Conservation (phyloP, 2,329 filamentous ascomycete genomes). For the Dothistroma septosporum region DNA sequence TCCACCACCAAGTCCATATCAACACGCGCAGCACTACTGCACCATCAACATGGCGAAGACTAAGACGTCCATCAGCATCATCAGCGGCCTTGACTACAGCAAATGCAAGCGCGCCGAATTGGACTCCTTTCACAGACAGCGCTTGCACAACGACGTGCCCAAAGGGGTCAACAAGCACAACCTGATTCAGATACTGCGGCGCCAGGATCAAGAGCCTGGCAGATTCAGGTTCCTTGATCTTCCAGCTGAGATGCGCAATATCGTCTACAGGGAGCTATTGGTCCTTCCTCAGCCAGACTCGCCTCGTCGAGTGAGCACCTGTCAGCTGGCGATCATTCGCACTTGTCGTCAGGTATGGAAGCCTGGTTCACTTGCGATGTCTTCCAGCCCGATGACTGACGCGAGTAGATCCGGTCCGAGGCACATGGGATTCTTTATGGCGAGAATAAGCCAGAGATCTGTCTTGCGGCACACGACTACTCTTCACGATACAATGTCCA, state of each 20-base stretch:
- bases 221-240: slow-evolving; percentile 2
- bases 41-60: background rate
- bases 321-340: background rate
- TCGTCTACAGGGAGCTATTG: background rate
- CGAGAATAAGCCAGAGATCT: background rate
- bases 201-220: background rate
- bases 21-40: background rate
- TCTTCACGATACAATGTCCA: background rate
- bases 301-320: background rate
- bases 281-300: background rate
- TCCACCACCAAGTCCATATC: background rate
- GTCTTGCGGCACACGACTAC: background rate
- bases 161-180: background rate
- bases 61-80: background rate
- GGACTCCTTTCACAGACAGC: background rate
- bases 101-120: background rate
- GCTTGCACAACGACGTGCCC: background rate
- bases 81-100: background rate
- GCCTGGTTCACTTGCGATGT: background rate
- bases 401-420: background rate
- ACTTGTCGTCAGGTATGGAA: background rate
- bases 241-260: slow-evolving; percentile 2
- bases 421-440: background rate
- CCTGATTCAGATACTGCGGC: background rate
- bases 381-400: background rate